Evolutionary conservation across 1,284 basidiomycete genomes (phyloP).

Genomic region (Porodaedalea pini): DNA sequence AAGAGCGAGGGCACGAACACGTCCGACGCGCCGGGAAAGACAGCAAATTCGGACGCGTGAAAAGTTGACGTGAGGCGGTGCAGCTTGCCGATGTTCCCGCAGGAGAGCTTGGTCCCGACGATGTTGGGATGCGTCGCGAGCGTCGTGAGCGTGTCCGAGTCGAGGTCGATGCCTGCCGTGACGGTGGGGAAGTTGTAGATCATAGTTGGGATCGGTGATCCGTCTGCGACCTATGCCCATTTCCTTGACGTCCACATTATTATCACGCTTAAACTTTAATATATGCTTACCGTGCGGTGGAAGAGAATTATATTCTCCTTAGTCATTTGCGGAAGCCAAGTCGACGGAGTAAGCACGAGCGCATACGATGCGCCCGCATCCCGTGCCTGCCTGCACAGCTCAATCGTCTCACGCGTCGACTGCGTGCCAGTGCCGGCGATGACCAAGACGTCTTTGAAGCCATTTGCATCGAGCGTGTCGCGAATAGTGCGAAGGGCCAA

Average conservation of each 20-base stretch:
- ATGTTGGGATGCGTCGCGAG: slow-evolving; percentile 83
- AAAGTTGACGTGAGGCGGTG: slow-evolving; percentile 65
- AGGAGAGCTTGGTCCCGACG: slow-evolving; percentile 85
- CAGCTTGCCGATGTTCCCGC: slow-evolving; percentile 81
- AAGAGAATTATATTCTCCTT: slow-evolving; percentile 59
- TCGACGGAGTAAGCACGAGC: slow-evolving; percentile 70
- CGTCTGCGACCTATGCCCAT: slow-evolving; percentile 84
- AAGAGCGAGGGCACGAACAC: slow-evolving; percentile 66
- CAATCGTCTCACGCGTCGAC: slow-evolving; percentile 79
- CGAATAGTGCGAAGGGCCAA: slow-evolving; percentile 63
- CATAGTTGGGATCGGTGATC: slow-evolving; percentile 81
- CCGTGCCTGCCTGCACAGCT: slow-evolving; percentile 73
- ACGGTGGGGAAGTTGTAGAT: slow-evolving; percentile 88
- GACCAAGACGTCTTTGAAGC: slow-evolving; percentile 64
- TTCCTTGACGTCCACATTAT: too few species aligned
- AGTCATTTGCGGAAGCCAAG: slow-evolving; percentile 64
- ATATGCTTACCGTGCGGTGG: slow-evolving; percentile 50
- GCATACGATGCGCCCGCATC: slow-evolving; percentile 78
- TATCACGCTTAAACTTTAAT: too few species aligned
- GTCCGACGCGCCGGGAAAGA: slow-evolving; percentile 64
- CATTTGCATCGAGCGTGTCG: slow-evolving; percentile 69
- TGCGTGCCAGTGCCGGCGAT: slow-evolving; percentile 85
- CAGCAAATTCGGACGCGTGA: slow-evolving; percentile 51
- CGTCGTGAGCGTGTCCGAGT: slow-evolving; percentile 73
- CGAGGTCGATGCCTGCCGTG: slow-evolving; percentile 82